Base-by-base conservation (phyloP, 2,329 filamentous ascomycete species). In the Escovopsis weberi region DNA sequence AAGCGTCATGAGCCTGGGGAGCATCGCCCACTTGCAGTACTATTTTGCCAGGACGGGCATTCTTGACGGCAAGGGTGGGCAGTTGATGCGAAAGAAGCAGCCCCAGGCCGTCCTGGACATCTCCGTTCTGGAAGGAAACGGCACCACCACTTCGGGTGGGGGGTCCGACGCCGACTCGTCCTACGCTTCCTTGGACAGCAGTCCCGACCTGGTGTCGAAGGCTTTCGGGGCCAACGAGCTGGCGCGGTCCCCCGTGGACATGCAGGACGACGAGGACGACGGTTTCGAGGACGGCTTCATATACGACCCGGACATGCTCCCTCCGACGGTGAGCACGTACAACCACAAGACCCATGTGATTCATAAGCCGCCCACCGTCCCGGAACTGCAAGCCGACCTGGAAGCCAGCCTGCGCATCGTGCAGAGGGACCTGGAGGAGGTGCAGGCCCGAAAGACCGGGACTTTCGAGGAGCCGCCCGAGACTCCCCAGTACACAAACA, bases 251-350 rank as follows among this genome's bases (percentile, higher is more conserved):
- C 69, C 70, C 2, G 55, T 63, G 18, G 66, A 69, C 3, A 60
- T 67, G n/a, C 49, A 55, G 26, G 58, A 57, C 5, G 54, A 57
- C 18, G 75, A 78, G 39, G 74, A 78, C 37, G 75, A 79, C 26
- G 59, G 51, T 42, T 74, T 75, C 54, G 74, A 76, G 30, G 75
- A 81, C 18, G 18, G 35, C 18, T 37, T 37, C 18, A 37, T 37
- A 45, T 69, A 70, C 18, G 83, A 86, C 45, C 74, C 78, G 28
- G 74, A 81, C 47, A 89, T 98, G 78, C 77, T 95, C 4, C 89
- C 91, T n/a, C 91, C 91, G 0, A 98, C 91, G 0, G 86, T 89
- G 35, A 95, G 88, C 70, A 98, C 91, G 3, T 98, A 96, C 62
- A 87, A 85, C 50, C 79, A 87, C 55, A 81, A 83, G 51, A 81